Evolutionary conservation across 2,329 filamentous ascomycete species (phyloP), one percentile per base, ranked within the genome.

Genomic region (Didymellaceae sp.): DNA sequence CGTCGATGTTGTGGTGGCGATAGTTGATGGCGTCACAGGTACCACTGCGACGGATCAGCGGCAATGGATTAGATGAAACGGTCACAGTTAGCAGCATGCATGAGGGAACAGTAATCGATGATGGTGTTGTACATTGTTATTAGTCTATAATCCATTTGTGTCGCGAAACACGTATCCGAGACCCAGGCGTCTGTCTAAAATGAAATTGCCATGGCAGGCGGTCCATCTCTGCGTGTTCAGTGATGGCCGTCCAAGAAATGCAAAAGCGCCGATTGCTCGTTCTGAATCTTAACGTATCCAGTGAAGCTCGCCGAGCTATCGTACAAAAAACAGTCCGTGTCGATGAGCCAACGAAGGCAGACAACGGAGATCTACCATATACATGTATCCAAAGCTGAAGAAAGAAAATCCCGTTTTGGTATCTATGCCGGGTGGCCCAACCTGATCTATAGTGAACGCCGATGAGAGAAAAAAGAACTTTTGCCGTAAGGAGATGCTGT

Each of bases 381-480:
- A 67, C 67, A 59, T 63, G 54, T 59, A 49, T 56, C 45, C 28
- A 57, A 58, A 61, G 46, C 58, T 58, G 48, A 48, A 54, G 48
- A 58, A 57, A 57, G 65, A 37, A 65, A 57, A 62, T 32, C 55
- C 68, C 66, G 59, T 64, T 73, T 72, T 73, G 69, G 63, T 74
- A 73, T 74, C 68, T 65, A 65, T 72, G 70, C 70, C 70, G 71
- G 70, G 63, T 37, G 48, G 70, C 70, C 67, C 46, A 58, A 62
- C 68, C 68, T 61, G 61, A 59, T 74, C 71, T 74, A 74, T 65
- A 60, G 63, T 53, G 35, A 74, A 74, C 71, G 71, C 70, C 71
- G 63, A 52, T 40, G 52, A 48, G 60, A 65, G 54, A 49, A 60
- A 63, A 61, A 66, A 55, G 49, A 60, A 63, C 64, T 66, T 71